A percentile compares a stretch with the other conserved stretches of the same genome.
Conservation (phyloP, 257 asterid genomes). For the Leonotis leonurus region DNA sequence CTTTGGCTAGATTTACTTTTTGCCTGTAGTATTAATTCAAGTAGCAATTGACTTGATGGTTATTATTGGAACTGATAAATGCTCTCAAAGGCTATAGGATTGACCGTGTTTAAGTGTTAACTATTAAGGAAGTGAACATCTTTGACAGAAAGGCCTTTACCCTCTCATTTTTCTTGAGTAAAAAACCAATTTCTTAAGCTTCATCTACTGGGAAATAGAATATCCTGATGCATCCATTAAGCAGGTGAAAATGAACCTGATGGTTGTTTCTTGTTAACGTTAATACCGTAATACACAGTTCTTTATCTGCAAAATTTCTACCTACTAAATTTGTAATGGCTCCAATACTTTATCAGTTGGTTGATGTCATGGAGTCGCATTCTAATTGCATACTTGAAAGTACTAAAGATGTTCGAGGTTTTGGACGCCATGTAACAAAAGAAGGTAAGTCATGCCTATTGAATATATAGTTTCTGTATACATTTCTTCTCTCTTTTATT, state of each 20-base stretch:
- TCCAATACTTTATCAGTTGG: conserved; percentile 45
- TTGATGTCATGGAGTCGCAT: conserved; percentile 57
- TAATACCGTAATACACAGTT: no score
- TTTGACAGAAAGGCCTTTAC: not conserved
- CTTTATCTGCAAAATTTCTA: conserved; percentile 7
- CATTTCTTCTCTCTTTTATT: conserved; percentile 9
- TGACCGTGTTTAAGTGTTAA: no score
- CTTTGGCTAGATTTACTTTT: not conserved
- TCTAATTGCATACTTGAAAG: conserved; percentile 35
- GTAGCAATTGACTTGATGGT: not conserved
- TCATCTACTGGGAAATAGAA: not conserved
- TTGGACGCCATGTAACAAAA: conserved; percentile 29
- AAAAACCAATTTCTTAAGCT: not conserved
- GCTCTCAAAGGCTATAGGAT: not conserved
- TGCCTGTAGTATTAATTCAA: not conserved
- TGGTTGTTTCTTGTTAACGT: no score
- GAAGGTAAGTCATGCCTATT: conserved; percentile 36
- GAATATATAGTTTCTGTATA: conserved; percentile 16
- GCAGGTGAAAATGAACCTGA: not conserved
- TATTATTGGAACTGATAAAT: not conserved
- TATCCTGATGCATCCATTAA: not conserved
- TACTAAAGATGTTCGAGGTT: conserved; percentile 35
- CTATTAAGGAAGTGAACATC: not conserved
- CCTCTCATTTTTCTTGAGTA: not conserved
- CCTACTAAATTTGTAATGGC: conserved; percentile 20